Evolutionary conservation across 345 rosid species (phyloP), one percentile per base, ranked within the genome.

Genomic region (rapeseed (Brassica napus)): DNA sequence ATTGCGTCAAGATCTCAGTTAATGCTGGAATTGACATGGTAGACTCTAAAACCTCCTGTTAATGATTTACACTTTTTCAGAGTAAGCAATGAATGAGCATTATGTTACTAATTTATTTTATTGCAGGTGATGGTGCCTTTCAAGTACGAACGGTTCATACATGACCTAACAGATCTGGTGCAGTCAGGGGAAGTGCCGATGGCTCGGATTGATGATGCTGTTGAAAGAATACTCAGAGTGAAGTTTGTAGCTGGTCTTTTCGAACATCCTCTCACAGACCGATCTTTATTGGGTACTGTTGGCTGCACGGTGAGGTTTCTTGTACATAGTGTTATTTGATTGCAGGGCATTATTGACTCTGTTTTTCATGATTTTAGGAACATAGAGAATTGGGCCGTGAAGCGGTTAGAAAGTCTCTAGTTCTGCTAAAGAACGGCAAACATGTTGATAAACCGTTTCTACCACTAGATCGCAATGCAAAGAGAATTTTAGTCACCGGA

Each of bases 21-120:
- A 94, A 87, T 85, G 98, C 98, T 35, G 98, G 97, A 83, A 85
- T 88, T 8, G 98, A 94, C 88, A 87, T 94, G 97, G 97, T 94
- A 85, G 2, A 4, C 2, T 49, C 57, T 52, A 16, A 65, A 21
- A 32, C 6, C 68, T 71, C 31, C 21, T 18, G 12, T 11, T 47
- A 21, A 42, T 47, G 63, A 26, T 71, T 68, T 24, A 39, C 54
- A 47, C 1, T 47, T 5, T 14, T 49, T 12, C n/a, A 44, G 57
- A 49, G 57, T n/a, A 49, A 49, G 57, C 2, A 49, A 44, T 4
- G 54, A 31, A 58, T n/a, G 73, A 65, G 49, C 30, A 34, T 73
- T 11, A 15, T 74, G 57, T 55, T 65, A 55, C 55, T 54, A 54
- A 32, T 28, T 42, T 31, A 8, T 66, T 52, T 39, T 34, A 61